phyloP scores from a whole-genome alignment of 768 basidiomycete genomes.

The Tricholoma sp. region DNA sequence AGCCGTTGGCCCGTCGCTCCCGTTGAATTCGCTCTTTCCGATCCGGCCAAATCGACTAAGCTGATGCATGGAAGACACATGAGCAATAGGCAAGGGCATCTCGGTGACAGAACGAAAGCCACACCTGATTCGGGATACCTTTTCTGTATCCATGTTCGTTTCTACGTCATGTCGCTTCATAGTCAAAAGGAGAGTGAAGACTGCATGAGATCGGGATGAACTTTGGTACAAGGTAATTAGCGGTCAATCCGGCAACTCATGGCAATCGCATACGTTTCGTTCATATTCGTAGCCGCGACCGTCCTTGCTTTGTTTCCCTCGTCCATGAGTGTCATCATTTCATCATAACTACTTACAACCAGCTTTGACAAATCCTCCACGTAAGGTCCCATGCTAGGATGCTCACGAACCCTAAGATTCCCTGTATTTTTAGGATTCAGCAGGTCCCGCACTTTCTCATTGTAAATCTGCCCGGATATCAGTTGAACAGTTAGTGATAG shows the following conservation, averaged over 20 bases:
- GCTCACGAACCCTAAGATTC: conserved; percentile 94
- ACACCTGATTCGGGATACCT: conserved; percentile 95
- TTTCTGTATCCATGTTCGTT: conserved; percentile 92
- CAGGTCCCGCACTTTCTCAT: conserved; percentile 96
- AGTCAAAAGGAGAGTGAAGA: conserved; percentile 91
- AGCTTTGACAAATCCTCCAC: conserved; percentile 96
- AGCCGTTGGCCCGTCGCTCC: conserved; percentile 94
- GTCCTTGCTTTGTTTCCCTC: conserved; percentile 99
- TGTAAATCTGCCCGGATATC: conserved; percentile 67
- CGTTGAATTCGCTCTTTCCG: conserved; percentile 95
- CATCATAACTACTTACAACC: conserved; percentile 84
- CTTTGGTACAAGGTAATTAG: conserved; percentile 30
- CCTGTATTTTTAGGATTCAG: conserved; percentile 97
- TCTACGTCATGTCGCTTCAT: conserved; percentile 84
- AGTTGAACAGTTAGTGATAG: background rate
- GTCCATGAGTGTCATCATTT: conserved; percentile 99
- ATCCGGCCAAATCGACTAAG: conserved; percentile 94
- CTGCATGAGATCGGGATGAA: conserved; percentile 95
- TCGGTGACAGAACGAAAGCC: conserved; percentile 15
- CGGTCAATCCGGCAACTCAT: conserved; percentile 1
- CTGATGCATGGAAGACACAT: conserved; percentile 29
- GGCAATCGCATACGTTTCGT: conserved; percentile 67
- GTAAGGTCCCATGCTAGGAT: conserved; percentile 94
- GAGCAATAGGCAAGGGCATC: background rate
- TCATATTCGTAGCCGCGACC: conserved; percentile 99